phyloP scores from a whole-genome alignment of 169 alveolate genomes.

The Amoebophrya sp. region DNA sequence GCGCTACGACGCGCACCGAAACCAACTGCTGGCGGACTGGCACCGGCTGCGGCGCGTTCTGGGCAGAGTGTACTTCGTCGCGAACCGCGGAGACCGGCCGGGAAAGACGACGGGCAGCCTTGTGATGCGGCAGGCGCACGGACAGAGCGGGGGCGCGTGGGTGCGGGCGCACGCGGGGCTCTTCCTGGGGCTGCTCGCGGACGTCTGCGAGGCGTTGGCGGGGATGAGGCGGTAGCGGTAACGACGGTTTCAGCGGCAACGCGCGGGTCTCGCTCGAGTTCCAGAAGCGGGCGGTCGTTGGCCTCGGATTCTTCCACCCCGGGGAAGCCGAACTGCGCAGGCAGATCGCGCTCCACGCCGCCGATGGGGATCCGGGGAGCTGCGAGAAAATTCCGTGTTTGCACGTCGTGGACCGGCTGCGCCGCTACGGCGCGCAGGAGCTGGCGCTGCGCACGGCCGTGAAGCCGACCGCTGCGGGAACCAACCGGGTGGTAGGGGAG shows the following conservation, averaged over 20 bases:
- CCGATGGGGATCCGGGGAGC: too few species aligned
- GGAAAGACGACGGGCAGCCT: not conserved
- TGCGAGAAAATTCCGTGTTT: too few species aligned
- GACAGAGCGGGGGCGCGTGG: not conserved
- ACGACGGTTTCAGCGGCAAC: not conserved
- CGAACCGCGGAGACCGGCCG: not conserved
- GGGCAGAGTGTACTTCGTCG: not conserved
- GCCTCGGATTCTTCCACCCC: too few species aligned
- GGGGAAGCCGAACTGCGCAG: too few species aligned
- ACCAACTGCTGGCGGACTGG: not conserved
- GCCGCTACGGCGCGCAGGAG: not conserved
- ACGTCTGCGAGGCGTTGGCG: not conserved
- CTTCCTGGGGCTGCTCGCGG: not conserved
- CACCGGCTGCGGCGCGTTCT: not conserved
- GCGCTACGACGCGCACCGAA: too few species aligned
- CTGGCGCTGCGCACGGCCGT: not conserved
- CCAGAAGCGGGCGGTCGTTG: too few species aligned
- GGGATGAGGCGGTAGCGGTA: not conserved
- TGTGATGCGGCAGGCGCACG: not conserved
- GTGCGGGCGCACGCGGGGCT: not conserved
- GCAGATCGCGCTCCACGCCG: too few species aligned
- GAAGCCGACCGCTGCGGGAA: not conserved
- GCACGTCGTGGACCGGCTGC: not conserved
- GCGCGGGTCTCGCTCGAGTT: too few species aligned
- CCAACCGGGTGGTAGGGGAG: too few species aligned